Conservation (phyloP, 2,329 filamentous ascomycete genomes). For the Alternaria gaisen region DNA sequence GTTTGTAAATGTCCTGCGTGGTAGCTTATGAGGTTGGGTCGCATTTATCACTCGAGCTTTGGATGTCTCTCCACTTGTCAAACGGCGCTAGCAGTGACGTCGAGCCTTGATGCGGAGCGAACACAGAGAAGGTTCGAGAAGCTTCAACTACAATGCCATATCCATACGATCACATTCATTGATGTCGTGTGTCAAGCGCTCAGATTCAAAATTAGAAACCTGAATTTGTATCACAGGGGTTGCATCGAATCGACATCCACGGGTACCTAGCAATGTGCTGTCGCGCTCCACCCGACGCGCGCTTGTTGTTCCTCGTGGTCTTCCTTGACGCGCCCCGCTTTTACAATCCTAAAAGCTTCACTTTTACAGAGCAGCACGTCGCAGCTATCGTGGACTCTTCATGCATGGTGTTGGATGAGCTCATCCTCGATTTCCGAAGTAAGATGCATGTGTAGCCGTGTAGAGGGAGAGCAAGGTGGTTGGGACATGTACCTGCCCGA, state of each 20-base stretch:
- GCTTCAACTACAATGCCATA: constrained; percentile 31
- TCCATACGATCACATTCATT: constrained; percentile 5
- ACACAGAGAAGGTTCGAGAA: constrained; percentile 50
- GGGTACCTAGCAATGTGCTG: constrained; percentile 6
- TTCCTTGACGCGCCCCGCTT: constrained; percentile 1
- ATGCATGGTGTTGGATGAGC: neutral
- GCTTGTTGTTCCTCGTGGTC: constrained; percentile 3
- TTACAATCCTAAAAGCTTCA: neutral
- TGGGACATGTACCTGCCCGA: neutral
- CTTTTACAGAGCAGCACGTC: neutral
- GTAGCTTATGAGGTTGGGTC: constrained; percentile 31
- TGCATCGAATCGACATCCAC: neutral
- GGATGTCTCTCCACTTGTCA: constrained; percentile 42
- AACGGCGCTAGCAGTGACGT: constrained; percentile 33
- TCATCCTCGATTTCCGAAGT: neutral
- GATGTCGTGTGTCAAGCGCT: neutral
- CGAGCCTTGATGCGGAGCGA: constrained; percentile 19
- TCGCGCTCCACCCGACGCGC: neutral
- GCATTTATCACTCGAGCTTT: constrained; percentile 38
- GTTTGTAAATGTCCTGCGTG: constrained; percentile 26
- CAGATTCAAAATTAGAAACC: neutral
- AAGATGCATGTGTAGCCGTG: neutral
- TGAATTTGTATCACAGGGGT: neutral
- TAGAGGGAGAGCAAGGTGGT: neutral
- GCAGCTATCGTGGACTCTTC: neutral